A percentile compares a stretch with the other conserved stretches of the same genome.
Conservation (phyloP, 345 rosid genomes). For the Kandelia obovata region DNA sequence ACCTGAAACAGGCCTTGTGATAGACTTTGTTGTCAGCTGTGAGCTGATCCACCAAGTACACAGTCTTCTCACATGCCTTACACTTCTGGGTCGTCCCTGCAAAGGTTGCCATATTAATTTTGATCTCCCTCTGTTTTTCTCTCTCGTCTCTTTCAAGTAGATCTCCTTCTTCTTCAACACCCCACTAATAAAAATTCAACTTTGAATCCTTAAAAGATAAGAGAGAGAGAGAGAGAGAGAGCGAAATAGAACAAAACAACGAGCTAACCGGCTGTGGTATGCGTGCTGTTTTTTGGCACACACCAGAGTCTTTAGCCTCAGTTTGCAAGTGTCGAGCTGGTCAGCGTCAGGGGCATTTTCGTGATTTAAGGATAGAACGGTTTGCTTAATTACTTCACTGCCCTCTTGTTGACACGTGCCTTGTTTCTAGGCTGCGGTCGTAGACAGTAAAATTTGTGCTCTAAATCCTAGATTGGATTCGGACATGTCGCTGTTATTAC, state of each 20-base stretch:
- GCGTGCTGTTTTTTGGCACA: no score
- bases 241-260: background rate
- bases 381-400: background rate
- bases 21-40: slow-evolving; percentile 41
- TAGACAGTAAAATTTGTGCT: background rate
- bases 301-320: no score
- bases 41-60: slow-evolving; percentile 50
- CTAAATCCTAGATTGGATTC: background rate
- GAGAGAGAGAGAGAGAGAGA: no score
- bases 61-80: slow-evolving; percentile 49
- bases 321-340: slow-evolving; percentile 1
- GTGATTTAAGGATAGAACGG: background rate
- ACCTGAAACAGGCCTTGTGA: slow-evolving; percentile 49
- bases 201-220: background rate
- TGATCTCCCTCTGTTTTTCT: background rate
- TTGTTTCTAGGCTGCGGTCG: background rate
- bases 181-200: background rate
- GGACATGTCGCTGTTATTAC: slow-evolving; percentile 8
- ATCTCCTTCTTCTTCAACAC: background rate
- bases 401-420: background rate
- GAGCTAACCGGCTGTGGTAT: background rate
- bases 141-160: background rate
- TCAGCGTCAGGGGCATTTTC: background rate
- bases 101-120: slow-evolving; percentile 35
- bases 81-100: slow-evolving; percentile 55